phyloP scores from a whole-genome alignment of 2,329 filamentous ascomycete species.

The Mariannaea elegans region DNA sequence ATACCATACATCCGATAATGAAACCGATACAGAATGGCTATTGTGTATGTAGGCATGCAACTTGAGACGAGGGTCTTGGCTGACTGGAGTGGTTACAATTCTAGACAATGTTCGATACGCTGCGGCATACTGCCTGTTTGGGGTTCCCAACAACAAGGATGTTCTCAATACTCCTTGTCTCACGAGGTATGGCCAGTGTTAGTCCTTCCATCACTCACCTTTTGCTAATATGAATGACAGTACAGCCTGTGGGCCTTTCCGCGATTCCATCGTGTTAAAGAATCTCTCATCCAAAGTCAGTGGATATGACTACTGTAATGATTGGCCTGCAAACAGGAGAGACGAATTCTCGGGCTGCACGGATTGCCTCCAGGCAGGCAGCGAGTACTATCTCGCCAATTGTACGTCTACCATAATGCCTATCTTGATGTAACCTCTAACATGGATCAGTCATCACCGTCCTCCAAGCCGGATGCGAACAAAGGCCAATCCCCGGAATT shows the following conservation, averaged over 20 bases:
- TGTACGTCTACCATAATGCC: slow-evolving; percentile 50
- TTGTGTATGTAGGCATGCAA: slow-evolving; percentile 58
- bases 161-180: slow-evolving; percentile 59
- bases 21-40: slow-evolving; percentile 62
- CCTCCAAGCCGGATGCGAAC: slow-evolving; percentile 65
- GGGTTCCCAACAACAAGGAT: slow-evolving; percentile 53
- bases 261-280: slow-evolving; percentile 56
- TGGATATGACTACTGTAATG: slow-evolving; percentile 63
- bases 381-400: slow-evolving; percentile 59
- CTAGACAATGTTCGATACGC: slow-evolving; percentile 68
- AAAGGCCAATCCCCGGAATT: slow-evolving; percentile 57
- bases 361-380: slow-evolving; percentile 54
- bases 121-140: slow-evolving; percentile 64
- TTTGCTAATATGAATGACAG: slow-evolving; percentile 44
- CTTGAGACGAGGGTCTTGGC: slow-evolving; percentile 7
- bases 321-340: slow-evolving; percentile 53
- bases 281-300: slow-evolving; percentile 57
- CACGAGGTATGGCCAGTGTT: slow-evolving; percentile 53
- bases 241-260: slow-evolving; percentile 61
- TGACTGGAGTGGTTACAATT: slow-evolving; percentile 8
- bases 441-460: slow-evolving; percentile 53
- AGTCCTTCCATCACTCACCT: not conserved
- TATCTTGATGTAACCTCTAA: slow-evolving; percentile 28
- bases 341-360: slow-evolving; percentile 53
- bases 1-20: slow-evolving; percentile 50